phyloP scores from a whole-genome alignment of 768 basidiomycete species.

The Rhizopogon rudus region DNA sequence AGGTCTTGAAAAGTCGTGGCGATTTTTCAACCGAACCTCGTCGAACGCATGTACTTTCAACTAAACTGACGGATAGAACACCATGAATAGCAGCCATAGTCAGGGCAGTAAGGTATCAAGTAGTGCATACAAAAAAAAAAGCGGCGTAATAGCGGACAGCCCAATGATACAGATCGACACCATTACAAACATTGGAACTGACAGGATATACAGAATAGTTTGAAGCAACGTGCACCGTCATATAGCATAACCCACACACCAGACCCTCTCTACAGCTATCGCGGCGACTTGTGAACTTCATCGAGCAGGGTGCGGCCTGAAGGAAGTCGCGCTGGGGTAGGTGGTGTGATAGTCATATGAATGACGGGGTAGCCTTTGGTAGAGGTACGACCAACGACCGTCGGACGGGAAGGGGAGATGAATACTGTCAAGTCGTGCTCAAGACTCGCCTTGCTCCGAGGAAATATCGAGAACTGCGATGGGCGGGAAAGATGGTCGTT shows the following conservation, averaged over 20 bases:
- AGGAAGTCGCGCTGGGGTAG: slow-evolving; percentile 2
- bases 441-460: not conserved
- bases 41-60: too few species aligned
- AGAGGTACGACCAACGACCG: not conserved
- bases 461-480: not conserved
- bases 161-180: too few species aligned
- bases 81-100: too few species aligned
- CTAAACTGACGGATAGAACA: too few species aligned
- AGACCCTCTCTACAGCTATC: not conserved
- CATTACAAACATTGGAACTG: too few species aligned
- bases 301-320: not conserved
- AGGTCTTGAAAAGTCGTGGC: too few species aligned
- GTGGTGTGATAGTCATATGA: slow-evolving; percentile 7
- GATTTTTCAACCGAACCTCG: too few species aligned
- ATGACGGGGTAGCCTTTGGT: not conserved
- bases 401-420: slow-evolving; percentile 4
- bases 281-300: not conserved
- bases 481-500: not conserved
- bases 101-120: too few species aligned
- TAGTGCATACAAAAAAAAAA: too few species aligned
- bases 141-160: too few species aligned
- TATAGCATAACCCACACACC: not conserved
- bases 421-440: not conserved
- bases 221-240: too few species aligned
- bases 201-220: too few species aligned